These are phyloP conservation scores for Thyridium curvatum DNA, from an alignment of 2,329 filamentous ascomycete species.

Conservation along the genomic window DNA sequence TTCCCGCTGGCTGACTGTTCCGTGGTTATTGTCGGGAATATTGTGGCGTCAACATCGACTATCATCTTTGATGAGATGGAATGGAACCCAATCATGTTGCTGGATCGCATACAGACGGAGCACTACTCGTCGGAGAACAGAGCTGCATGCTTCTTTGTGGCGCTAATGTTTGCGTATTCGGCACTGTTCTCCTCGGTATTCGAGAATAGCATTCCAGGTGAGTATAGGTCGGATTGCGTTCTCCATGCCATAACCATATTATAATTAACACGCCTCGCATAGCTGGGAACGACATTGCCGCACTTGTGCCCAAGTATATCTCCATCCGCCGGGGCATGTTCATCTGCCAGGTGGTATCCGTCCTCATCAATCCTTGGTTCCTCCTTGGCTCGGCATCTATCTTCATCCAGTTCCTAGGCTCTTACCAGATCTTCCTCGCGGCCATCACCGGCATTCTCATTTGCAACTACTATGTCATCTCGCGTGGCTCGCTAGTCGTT, in stretches of 20 bases:
- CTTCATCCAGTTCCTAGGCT: slow-evolving; percentile 31
- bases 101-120: slow-evolving; percentile 3
- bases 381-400: slow-evolving; percentile 21
- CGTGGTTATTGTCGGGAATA: slow-evolving; percentile 28
- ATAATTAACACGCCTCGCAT: slow-evolving; percentile 4
- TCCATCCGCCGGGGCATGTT: slow-evolving; percentile 30
- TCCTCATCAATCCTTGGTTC: slow-evolving; percentile 15
- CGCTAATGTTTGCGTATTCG: slow-evolving; percentile 5
- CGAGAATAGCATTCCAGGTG: too few relatives aligned
- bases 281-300: slow-evolving; percentile 22
- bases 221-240: too few relatives aligned
- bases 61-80: slow-evolving; percentile 6
- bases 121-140: slow-evolving; percentile 4
- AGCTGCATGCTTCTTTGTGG: slow-evolving; percentile 7
- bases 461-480: slow-evolving; percentile 33
- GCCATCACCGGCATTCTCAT: slow-evolving; percentile 34
- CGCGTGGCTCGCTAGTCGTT: slow-evolving; percentile 25
- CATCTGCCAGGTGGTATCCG: slow-evolving; percentile 14
- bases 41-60: slow-evolving; percentile 6
- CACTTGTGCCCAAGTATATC: slow-evolving; percentile 30
- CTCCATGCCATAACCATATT: too few relatives aligned
- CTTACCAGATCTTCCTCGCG: slow-evolving; percentile 34
- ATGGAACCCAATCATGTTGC: slow-evolving; percentile 6
- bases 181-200: background rate
- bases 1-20: slow-evolving; percentile 31